Evolutionary conservation across 495 filamentous ascomycete genomes (phyloP), one percentile per base, ranked within the genome.

Genomic region (Penicillium argentinense): DNA sequence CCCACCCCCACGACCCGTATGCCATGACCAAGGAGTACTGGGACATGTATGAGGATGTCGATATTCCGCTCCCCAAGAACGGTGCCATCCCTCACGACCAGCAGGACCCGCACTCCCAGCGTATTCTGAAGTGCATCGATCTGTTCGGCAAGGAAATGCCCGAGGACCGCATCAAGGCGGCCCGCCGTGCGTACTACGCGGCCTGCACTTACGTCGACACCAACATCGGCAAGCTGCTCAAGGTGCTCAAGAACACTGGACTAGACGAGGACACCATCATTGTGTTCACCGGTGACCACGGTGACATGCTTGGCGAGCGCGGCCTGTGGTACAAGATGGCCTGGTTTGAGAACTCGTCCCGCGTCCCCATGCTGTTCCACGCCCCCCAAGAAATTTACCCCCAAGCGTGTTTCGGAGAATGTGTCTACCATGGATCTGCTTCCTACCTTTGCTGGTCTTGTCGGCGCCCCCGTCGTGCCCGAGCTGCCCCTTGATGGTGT

Each of bases 321-420:
- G 86, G 86, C 0, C 67, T 96, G 27, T 96, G 89, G 89, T 96
- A 95, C 74, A 95, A 95, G 74, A 95, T 95, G 89, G 84, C 75
- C 50, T 95, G 88, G 75, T 92, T 86, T 56, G 89, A 95, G 73
- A 80, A 81, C 22, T 91, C 87, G 5, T 85, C 85, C 22, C 85
- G 89, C 6, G 89, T 96, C 5, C 89, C 89, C 3, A 78, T 96
- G 47, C 70, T 96, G 42, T 72, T 93, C 49, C 82, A 84, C 47
- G 77, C 88, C 43, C 89, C n/a, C 89, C 5, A 69, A 79, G 47
- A 68, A 62, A 21, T 91, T 89, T 60, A 51, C 67, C 1, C 78
- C 88, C n/a, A 84, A 78, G 57, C 78, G 80, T 12, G 81, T 96
- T 19, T 67, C 72, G 7, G 66, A 88, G 60, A 91, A 89, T 47